Evolutionary conservation across 2,329 filamentous ascomycete genomes (phyloP).

Genomic region (Emergomyces pasteurianus): DNA sequence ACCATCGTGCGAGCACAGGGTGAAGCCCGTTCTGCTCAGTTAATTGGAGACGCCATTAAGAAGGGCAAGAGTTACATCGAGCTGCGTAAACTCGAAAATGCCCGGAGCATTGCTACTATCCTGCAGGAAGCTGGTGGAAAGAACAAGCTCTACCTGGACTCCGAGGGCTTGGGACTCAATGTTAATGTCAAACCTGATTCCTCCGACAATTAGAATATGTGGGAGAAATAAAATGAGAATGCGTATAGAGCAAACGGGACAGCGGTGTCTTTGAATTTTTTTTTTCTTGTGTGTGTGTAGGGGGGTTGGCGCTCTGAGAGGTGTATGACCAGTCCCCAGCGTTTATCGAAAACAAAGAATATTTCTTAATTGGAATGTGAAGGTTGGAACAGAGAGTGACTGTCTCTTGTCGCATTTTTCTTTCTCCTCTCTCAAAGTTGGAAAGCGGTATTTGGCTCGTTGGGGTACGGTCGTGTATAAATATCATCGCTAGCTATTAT

Average conservation of each 20-base stretch:
- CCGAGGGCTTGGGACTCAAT: constrained; percentile 82
- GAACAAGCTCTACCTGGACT: constrained; percentile 91
- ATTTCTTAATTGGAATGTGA: background rate
- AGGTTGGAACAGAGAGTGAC: background rate
- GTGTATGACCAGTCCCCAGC: background rate
- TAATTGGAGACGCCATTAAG: constrained; percentile 99
- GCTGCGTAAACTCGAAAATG: constrained; percentile 96
- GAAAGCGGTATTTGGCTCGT: background rate
- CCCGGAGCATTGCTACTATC: constrained; percentile 73
- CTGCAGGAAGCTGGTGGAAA: constrained; percentile 73
- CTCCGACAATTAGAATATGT: constrained; percentile 11
- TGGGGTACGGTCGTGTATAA: background rate
- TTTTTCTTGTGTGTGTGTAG: too few relatives aligned
- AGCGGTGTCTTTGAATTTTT: background rate
- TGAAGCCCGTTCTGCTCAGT: constrained; percentile 94
- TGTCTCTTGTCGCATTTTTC: background rate
- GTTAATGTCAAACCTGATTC: constrained; percentile 40
- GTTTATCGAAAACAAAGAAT: background rate
- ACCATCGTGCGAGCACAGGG: constrained; percentile 97
- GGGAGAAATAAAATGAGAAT: too few relatives aligned
- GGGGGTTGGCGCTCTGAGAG: background rate
- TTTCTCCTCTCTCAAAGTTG: background rate
- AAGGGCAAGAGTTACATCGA: constrained; percentile 96
- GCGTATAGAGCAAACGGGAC: background rate
- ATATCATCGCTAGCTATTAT: background rate